Conservation (phyloP, 305 asterid species). For the Petunia hybrid region DNA sequence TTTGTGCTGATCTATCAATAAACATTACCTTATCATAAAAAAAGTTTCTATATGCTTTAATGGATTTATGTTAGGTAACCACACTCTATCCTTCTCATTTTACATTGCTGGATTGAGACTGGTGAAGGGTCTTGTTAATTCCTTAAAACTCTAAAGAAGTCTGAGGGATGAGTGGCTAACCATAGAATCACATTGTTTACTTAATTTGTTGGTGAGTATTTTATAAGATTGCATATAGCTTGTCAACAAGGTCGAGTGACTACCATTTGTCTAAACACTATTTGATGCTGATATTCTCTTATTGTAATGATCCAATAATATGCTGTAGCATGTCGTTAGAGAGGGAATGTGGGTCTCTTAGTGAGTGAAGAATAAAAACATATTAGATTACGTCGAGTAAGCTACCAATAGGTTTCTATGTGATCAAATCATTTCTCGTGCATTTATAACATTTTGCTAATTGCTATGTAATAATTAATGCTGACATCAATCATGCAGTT, state of each 20-base stretch:
- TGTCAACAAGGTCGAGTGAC: not conserved
- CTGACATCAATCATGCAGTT: not conserved
- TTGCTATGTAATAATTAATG: not conserved
- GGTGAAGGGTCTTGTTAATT: not conserved
- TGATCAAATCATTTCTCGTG: not conserved
- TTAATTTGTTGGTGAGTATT: not conserved
- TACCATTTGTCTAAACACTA: not conserved
- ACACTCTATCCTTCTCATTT: not conserved
- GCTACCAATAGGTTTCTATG: not conserved
- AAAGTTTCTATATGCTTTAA: not conserved
- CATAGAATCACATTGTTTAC: not conserved
- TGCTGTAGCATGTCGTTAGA: not conserved
- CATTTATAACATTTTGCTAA: constrained; percentile 12
- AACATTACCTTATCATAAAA: too few relatives aligned
- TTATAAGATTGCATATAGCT: constrained; percentile 1
- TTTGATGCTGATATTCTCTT: not conserved
- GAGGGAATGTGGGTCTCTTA: not conserved
- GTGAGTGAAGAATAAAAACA: not conserved
- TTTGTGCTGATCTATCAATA: too few relatives aligned
- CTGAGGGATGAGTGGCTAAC: constrained; percentile 15
- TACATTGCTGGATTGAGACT: constrained; percentile 18
- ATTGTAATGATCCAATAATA: not conserved
- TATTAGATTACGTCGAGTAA: not conserved
- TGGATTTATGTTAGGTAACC: constrained; percentile 5
- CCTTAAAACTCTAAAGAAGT: not conserved